A percentile compares a stretch with the other conserved stretches of the same genome.
phyloP scores from a whole-genome alignment of 345 rosid genomes.

The Excoecaria cochinchinensis region DNA sequence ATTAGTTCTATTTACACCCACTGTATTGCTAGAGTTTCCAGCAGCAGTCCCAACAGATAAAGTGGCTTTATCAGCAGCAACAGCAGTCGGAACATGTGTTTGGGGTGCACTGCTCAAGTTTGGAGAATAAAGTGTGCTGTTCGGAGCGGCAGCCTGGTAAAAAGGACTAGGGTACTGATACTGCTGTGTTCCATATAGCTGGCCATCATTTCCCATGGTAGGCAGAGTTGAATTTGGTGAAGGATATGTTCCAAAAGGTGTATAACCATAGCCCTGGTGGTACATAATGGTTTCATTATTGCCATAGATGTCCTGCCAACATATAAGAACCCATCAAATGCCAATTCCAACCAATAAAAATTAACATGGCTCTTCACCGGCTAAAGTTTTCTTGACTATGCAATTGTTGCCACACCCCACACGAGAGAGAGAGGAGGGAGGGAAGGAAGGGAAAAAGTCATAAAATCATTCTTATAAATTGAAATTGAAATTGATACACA shows the following conservation, averaged over 20 bases:
- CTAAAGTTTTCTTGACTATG: neutral
- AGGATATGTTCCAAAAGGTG: conserved; percentile 46
- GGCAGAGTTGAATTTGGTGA: conserved; percentile 36
- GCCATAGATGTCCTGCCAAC: conserved; percentile 38
- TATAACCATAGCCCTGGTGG: conserved; percentile 42
- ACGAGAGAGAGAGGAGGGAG: neutral
- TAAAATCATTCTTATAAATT: neutral
- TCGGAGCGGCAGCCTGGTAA: conserved; percentile 30
- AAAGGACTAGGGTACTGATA: conserved; percentile 55
- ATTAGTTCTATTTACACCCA: conserved; percentile 35
- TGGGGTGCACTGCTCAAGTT: conserved; percentile 22
- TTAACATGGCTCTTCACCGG: neutral
- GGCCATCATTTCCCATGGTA: conserved; percentile 35
- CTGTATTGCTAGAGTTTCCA: conserved; percentile 27
- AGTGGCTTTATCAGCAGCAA: no score
- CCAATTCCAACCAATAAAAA: neutral
- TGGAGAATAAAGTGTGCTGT: conserved; percentile 15
- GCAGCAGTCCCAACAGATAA: conserved; percentile 32
- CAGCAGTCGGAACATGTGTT: conserved; percentile 24
- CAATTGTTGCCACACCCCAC: neutral
- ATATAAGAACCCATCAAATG: conserved; percentile 19
- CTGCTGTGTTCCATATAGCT: conserved; percentile 40
- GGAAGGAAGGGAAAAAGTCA: neutral
- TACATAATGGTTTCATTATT: conserved; percentile 43
- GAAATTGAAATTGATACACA: neutral